Evolutionary conservation across 345 rosid species (phyloP), one percentile per base, ranked within the genome.

Genomic region (Capsella bursapastoris): DNA sequence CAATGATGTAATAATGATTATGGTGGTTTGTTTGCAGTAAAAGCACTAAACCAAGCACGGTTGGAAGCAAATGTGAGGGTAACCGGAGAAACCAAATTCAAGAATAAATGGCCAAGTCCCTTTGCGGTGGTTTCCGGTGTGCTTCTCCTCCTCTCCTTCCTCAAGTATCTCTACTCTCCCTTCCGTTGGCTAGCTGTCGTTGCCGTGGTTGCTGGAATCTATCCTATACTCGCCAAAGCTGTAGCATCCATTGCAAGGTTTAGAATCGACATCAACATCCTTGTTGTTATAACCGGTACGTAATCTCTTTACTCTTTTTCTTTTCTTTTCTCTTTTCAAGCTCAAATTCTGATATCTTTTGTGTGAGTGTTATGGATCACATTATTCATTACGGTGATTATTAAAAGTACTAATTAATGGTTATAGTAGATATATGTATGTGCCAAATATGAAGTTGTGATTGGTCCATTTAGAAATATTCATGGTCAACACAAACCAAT

Each of bases 101-200:
- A 78, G 57, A 86, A 86, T 59, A 92, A 88, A 84, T 90, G 96
- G 99, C 99, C 99, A 32, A 92, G 96, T 34, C 96, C 91, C 6
- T 88, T 79, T 44, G 90, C 91, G 14, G 11, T 88, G 32, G 85
- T 80, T 41, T 84, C 90, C 71, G 97, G 97, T 0, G 2, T 83
- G 0, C 58, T 92, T 50, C 86, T 95, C 32, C 25, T 61, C 8
- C 51, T 92, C 0, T 90, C 97, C 0, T 56, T 90, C 70, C 41
- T 95, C 52, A 84, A 89, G 68, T 95, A 82, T 18, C 71, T 81
- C 2, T 92, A 68, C 70, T 75, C 72, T 71, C 99, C 99, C 0
- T 7, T 89, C 9, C 79, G 75, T 12, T 95, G 97, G 97, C 59
- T 92, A 3, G 97, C 97, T 13, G 65, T 95, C 0, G 96, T 79